Evolutionary conservation across 768 basidiomycete genomes (phyloP), one percentile per base, ranked within the genome.

Genomic region (Kwoniella sp.): DNA sequence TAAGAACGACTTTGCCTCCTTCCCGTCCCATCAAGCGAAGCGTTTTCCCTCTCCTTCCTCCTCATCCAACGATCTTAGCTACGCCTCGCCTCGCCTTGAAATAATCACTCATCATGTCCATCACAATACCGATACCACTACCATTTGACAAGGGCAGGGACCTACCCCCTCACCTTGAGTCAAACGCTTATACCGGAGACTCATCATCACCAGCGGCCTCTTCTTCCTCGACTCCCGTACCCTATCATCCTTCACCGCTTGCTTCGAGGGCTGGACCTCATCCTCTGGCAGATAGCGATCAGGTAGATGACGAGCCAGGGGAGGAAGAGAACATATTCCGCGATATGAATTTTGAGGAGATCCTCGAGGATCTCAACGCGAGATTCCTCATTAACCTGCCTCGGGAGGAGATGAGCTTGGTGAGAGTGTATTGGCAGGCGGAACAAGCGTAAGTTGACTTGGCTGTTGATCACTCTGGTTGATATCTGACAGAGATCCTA

Each of bases 381-480:
- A 65, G 96, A 56, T 98, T 98, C 80, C 91, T 99, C 72, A 85
- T 98, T 71, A 98, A 98, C 81, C 87, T 99, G 66, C 95, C 96
- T 23, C 89, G 90, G 69, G 90, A 91, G 78, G 96, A 99, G 82
- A 86, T 95, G 61, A 86, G 87, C 55, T 84, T 95, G 60, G 94
- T 96, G 77, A 87, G 96, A 65, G 88, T 98, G 73, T 97, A 92
- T 83, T 99, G 98, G 83, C 95, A 98, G 82, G 92, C 98, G 66
- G 96, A 99, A 82, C 94, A 98, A 85, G 96, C 95, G 92, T 98
- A 79, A 75, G 93, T 85, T 37, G n/a, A n/a, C n/a, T n/a, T n/a
- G n/a, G n/a, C n/a, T n/a, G n/a, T n/a, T n/a, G n/a, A n/a, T n/a
- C n/a, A n/a, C n/a, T n/a, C n/a, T n/a, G n/a, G 2, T 11, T 38